phyloP scores from a whole-genome alignment of 2,329 filamentous ascomycete genomes.

The Akanthomyces uredinophilus region DNA sequence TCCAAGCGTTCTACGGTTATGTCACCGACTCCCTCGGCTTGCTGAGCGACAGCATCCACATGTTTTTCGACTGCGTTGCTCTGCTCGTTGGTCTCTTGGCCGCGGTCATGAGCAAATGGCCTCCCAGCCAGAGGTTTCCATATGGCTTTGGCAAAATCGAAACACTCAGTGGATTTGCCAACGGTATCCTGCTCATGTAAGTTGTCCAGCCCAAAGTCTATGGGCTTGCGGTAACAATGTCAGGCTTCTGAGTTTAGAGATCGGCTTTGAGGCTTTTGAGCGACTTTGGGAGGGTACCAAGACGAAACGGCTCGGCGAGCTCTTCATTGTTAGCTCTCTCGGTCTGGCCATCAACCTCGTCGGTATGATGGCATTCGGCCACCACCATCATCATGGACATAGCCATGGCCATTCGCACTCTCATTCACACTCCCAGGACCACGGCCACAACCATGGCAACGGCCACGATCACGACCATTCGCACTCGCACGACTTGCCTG shows the following conservation, averaged over 20 bases:
- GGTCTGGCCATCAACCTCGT: constrained; percentile 88
- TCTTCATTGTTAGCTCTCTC: constrained; percentile 81
- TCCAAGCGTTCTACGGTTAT: constrained; percentile 92
- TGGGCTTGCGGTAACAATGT: not conserved
- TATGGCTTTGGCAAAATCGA: constrained; percentile 98
- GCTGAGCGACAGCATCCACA: constrained; percentile 97
- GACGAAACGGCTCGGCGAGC: constrained; percentile 76
- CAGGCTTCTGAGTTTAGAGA: constrained; percentile 89
- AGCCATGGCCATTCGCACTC: constrained; percentile 30
- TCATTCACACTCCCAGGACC: constrained; percentile 38
- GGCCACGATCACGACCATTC: constrained; percentile 33
- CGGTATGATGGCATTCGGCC: constrained; percentile 79
- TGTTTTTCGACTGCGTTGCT: constrained; percentile 98
- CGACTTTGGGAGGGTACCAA: constrained; percentile 77
- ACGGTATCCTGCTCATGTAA: constrained; percentile 88
- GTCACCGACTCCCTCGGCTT: constrained; percentile 88
- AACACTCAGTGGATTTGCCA: constrained; percentile 91
- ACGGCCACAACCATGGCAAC: constrained; percentile 36
- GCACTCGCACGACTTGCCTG: constrained; percentile 36
- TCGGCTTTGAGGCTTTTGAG: constrained; percentile 90
- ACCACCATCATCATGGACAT: constrained; percentile 51
- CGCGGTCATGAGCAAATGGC: constrained; percentile 95
- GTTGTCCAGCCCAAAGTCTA: constrained; percentile 23
- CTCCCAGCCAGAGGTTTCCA: constrained; percentile 79
- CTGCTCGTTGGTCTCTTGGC: constrained; percentile 86